These are phyloP conservation scores for Penicillium digitatum DNA, from an alignment of 2,329 filamentous ascomycete species.

Conservation along the genomic window DNA sequence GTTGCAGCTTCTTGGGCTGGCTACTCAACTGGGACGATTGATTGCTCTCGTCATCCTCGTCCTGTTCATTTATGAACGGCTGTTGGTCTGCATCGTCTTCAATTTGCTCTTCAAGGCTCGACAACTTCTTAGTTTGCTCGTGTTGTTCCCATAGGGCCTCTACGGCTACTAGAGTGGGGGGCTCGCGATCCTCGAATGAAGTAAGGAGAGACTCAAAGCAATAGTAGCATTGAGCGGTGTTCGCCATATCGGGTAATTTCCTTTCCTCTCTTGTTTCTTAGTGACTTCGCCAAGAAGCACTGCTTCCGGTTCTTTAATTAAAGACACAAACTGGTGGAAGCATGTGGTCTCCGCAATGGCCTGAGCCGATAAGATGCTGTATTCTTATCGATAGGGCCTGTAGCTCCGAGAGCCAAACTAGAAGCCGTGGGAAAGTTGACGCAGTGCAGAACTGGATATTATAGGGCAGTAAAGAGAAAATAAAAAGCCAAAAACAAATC, in stretches of 20 bases:
- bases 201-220: slow-evolving; percentile 87
- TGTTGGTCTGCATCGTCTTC: slow-evolving; percentile 16
- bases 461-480: background rate
- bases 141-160: slow-evolving; percentile 64
- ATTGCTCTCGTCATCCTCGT: slow-evolving; percentile 19
- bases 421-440: background rate
- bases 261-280: background rate
- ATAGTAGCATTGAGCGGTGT: slow-evolving; percentile 77
- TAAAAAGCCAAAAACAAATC: background rate
- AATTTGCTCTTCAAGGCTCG: slow-evolving; percentile 26
- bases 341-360: slow-evolving; percentile 8
- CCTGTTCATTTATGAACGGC: slow-evolving; percentile 26
- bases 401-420: slow-evolving; percentile 1
- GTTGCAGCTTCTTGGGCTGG: slow-evolving; percentile 26
- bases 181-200: slow-evolving; percentile 65
- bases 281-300: background rate
- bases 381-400: slow-evolving; percentile 9
- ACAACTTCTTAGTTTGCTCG: slow-evolving; percentile 40
- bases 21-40: slow-evolving; percentile 7
- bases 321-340: slow-evolving; percentile 1
- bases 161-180: slow-evolving; percentile 64
- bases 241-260: slow-evolving; percentile 61
- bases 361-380: slow-evolving; percentile 18
- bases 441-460: background rate
- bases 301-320: slow-evolving; percentile 7